A percentile compares a stretch with the other conserved stretches of the same genome.
These are phyloP conservation scores for Calonectria pteridis DNA, from an alignment of 2,329 filamentous ascomycete genomes.

Conservation along the genomic window DNA sequence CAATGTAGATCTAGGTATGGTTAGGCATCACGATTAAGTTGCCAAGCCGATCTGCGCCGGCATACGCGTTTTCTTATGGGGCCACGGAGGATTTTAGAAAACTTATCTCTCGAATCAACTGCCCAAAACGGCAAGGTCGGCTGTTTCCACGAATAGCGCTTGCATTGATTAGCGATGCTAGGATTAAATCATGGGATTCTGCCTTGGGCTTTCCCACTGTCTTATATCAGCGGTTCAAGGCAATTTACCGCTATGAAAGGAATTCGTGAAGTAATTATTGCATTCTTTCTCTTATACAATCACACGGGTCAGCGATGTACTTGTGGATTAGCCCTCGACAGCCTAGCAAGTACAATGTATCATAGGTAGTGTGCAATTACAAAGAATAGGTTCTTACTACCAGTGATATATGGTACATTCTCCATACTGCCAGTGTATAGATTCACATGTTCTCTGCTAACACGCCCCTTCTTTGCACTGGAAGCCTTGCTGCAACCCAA, in stretches of 20 bases:
- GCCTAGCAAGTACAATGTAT: too few species aligned
- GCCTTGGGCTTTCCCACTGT: not conserved
- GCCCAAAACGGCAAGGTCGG: not conserved
- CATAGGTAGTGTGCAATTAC: not conserved
- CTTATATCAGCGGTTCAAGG: not conserved
- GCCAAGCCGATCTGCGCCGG: not conserved
- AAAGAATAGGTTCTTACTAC: not conserved
- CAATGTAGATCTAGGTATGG: not conserved
- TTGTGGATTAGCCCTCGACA: too few species aligned
- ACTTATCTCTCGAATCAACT: not conserved
- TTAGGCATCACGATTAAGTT: not conserved
- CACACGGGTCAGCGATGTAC: not conserved
- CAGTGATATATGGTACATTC: not conserved
- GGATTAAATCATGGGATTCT: not conserved
- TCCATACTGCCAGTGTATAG: too few species aligned
- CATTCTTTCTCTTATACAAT: too few species aligned
- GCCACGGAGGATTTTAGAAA: not conserved
- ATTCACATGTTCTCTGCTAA: too few species aligned
- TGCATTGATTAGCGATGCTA: too few species aligned
- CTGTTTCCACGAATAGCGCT: not conserved
- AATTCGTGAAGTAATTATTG: too few species aligned
- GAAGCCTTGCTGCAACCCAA: not conserved
- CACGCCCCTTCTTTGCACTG: too few species aligned
- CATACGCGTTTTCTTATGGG: too few species aligned
- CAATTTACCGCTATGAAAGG: not conserved